These are phyloP conservation scores for Akanthomyces lecanii DNA, from an alignment of 2,329 filamentous ascomycete species.

Conservation along the genomic window DNA sequence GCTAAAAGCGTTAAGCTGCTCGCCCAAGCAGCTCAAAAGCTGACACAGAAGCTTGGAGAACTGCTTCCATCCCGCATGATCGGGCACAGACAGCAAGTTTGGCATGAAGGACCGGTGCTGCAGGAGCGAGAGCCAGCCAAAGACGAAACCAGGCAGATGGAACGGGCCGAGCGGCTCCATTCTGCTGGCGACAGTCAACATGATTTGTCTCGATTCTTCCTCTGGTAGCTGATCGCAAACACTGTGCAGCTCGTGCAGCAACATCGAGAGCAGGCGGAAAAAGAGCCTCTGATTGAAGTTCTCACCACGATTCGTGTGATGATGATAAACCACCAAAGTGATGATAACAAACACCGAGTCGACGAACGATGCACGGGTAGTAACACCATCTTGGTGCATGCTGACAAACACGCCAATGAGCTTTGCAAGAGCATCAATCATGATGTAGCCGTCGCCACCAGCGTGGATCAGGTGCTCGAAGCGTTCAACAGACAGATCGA, in stretches of 20 bases:
- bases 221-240: slow-evolving; percentile 55
- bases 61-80: slow-evolving; percentile 68
- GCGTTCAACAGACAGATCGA: slow-evolving; percentile 73
- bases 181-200: slow-evolving; percentile 66
- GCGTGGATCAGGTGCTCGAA: slow-evolving; percentile 69
- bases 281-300: slow-evolving; percentile 85
- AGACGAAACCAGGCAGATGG: slow-evolving; percentile 76
- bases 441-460: slow-evolving; percentile 52
- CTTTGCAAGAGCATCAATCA: slow-evolving; percentile 77
- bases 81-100: slow-evolving; percentile 63
- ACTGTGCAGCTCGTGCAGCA: slow-evolving; percentile 69
- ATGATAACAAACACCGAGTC: slow-evolving; percentile 75
- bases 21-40: slow-evolving; percentile 69
- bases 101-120: slow-evolving; percentile 84
- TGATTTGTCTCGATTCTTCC: slow-evolving; percentile 63
- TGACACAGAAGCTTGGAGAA: slow-evolving; percentile 71
- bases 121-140: slow-evolving; percentile 77
- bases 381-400: slow-evolving; percentile 61
- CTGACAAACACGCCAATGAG: slow-evolving; percentile 73
- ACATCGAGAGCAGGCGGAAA: slow-evolving; percentile 79
- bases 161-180: slow-evolving; percentile 71
- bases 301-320: slow-evolving; percentile 76
- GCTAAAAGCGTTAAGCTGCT: slow-evolving; percentile 71
- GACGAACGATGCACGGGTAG: slow-evolving; percentile 65
- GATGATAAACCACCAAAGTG: slow-evolving; percentile 76